Base-by-base conservation (phyloP, 2,329 filamentous ascomycete genomes). In the Colletotrichum echinochloae region DNA sequence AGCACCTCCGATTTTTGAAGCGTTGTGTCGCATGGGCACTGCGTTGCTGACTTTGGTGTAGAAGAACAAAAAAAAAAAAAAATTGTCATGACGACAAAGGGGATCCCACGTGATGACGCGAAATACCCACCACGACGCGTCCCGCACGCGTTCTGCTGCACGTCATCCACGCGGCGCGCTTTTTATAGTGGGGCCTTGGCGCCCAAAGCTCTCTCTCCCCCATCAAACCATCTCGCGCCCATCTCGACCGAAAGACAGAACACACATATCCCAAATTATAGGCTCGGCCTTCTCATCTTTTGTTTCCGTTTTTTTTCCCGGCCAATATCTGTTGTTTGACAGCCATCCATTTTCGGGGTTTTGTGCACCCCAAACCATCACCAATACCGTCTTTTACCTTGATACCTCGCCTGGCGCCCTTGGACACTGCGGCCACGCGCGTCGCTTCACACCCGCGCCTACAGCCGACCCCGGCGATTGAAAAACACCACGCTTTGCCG, bases 151-250 rank as follows among this genome's bases (percentile, higher is more conserved):
- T 49, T 9, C 11, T 6, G 30, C n/a, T 49, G 30, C 57, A 60
- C 30, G 57, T 60, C 57, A 60, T 26, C 23, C 28, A 46, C 59
- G 33, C 23, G 59, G 41, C 59, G 59, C 59, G 59, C 33, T 61
- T 28, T n/a, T 16, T 11, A 3, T 11, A 23, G 44, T 61, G 44
- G 44, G 44, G 41, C 39, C 16, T 46, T 28, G 2, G 12, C 26
- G 37, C 23, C 20, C 1, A 48, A 48, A 33, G 26, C 18, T 46
- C 28, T n/a, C n/a, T n/a, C n/a, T n/a, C n/a, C n/a, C 26, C 55
- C 39, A 20, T 28, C 12, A 7, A 28, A 28, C 28, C 49, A 54
- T 54, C 28, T n/a, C 49, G 49, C 28, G 18, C 28, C 18, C 14
- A 52, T 33, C 49, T 54, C 16, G 11, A 54, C 26, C 28, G 23